phyloP scores from a whole-genome alignment of 306 rosid genomes.

The Vachellia pachyceras region DNA sequence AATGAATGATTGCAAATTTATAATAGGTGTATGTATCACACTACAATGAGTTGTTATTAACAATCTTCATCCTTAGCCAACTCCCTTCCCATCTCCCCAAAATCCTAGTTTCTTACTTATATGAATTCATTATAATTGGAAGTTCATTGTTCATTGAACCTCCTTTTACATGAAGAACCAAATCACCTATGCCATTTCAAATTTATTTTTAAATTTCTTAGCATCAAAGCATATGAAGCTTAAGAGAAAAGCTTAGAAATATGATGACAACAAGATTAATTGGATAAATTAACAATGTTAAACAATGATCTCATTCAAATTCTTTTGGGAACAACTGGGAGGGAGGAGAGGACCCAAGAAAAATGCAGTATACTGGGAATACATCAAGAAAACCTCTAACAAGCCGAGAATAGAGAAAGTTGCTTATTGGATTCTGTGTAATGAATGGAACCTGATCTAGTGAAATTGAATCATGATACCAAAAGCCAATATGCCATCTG shows the following conservation, averaged over 20 bases:
- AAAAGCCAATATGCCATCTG: background rate
- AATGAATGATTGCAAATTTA: background rate
- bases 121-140: conserved; percentile 11
- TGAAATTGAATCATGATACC: background rate
- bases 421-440: background rate
- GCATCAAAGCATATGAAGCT: background rate
- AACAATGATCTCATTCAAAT: conserved; percentile 9
- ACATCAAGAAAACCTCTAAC: background rate
- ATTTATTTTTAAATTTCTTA: background rate
- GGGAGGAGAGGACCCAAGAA: background rate
- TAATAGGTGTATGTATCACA: conserved; percentile 3
- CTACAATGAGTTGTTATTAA: background rate
- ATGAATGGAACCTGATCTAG: background rate
- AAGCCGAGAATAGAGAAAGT: background rate
- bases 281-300: background rate
- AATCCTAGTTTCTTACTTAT: conserved; percentile 5
- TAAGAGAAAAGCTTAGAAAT: background rate
- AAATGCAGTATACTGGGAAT: conserved; percentile 6
- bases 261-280: background rate
- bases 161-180: background rate
- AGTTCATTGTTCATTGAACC: conserved; percentile 12
- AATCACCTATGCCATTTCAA: background rate
- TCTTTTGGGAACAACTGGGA: background rate
- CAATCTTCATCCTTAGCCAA: background rate
- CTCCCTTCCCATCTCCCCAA: conserved; percentile 1